These are phyloP conservation scores for Trichoderma brevicompactum DNA, from an alignment of 2,329 filamentous ascomycete genomes.

Conservation along the genomic window DNA sequence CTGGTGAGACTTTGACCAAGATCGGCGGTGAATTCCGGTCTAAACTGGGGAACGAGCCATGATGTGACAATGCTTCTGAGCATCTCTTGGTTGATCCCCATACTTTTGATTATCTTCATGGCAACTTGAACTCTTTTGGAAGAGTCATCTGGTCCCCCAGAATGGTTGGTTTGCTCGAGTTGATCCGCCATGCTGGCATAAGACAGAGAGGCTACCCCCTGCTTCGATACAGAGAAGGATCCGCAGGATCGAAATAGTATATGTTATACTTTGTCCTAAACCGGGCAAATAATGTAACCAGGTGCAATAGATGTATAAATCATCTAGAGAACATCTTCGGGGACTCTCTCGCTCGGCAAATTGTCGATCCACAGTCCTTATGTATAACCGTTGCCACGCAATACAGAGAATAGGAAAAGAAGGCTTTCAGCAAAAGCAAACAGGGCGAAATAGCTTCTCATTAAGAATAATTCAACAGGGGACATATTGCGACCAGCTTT, in stretches of 20 bases:
- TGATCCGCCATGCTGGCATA: conserved; percentile 1
- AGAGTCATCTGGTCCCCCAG: conserved; percentile 2
- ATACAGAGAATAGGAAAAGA: too few relatives aligned
- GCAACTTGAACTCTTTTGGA: conserved; percentile 10
- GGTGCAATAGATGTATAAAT: neutral
- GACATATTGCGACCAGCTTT: neutral
- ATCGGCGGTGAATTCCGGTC: conserved; percentile 15
- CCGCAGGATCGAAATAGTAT: neutral
- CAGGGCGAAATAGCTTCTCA: neutral
- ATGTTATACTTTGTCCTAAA: neutral
- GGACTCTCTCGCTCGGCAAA: neutral
- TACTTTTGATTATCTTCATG: conserved; percentile 17
- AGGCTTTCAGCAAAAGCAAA: neutral
- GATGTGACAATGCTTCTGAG: conserved; percentile 24
- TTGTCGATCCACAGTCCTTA: neutral
- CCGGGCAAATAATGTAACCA: neutral
- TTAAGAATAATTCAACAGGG: neutral
- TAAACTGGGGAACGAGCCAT: conserved; percentile 28
- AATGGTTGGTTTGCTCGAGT: neutral
- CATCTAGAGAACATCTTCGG: neutral
- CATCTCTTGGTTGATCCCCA: conserved; percentile 25
- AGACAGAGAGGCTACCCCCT: neutral
- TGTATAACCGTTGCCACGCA: too few relatives aligned
- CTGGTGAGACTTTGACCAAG: neutral
- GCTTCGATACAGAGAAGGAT: neutral